Evolutionary conservation across 192 early-diverging fungal genomes (phyloP), one percentile per base, ranked within the genome.

Genomic region (Dissophora ornata): DNA sequence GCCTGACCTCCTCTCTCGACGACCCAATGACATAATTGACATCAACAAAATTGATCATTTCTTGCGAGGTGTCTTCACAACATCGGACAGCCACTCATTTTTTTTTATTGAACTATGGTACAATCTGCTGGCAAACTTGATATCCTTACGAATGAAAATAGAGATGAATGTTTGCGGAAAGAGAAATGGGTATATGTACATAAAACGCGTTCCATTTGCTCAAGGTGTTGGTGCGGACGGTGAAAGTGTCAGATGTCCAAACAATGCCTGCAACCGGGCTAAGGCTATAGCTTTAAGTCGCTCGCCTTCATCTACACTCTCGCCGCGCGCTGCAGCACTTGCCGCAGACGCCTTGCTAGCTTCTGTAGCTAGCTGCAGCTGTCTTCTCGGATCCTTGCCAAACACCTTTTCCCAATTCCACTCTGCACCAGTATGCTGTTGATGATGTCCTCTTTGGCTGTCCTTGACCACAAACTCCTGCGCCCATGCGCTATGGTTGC

Each of bases 341-440:
- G 28, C 18, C 19, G 28, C 16, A 25, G 18, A 13, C 21, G 44
- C 41, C 16, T n/a, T 30, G 0, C n/a, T 49, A 1, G 50, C 49
- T 19, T 21, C 41, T 54, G 50, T 45, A 3, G 51, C 40, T 8
- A 45, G 45, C 11, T 34, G 44, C 9, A 64, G 18, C 33, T 59
- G 50, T 30, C 47, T 44, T n/a, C 73, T 58, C 6, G 73, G 73
- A 22, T 67, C 65, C 32, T 67, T 77, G 25, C 73, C 73, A 50
- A 77, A 77, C 7, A 67, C 16, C 22, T 62, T 67, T 57, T 77
- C 73, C 73, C 73, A 77, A 22, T 55, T 77, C 73, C 73, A 77
- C 30, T 77, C 73, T 30, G 73, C 73, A 18, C 64, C 64, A 19
- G 50, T 26, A 15, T 52, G 38, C 13, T 59, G 45, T 10, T 55